A percentile compares a stretch with the other conserved stretches of the same genome.
Evolutionary conservation across 2,329 filamentous ascomycete species (phyloP).

Genomic region (Penicillium hesseltinei): DNA sequence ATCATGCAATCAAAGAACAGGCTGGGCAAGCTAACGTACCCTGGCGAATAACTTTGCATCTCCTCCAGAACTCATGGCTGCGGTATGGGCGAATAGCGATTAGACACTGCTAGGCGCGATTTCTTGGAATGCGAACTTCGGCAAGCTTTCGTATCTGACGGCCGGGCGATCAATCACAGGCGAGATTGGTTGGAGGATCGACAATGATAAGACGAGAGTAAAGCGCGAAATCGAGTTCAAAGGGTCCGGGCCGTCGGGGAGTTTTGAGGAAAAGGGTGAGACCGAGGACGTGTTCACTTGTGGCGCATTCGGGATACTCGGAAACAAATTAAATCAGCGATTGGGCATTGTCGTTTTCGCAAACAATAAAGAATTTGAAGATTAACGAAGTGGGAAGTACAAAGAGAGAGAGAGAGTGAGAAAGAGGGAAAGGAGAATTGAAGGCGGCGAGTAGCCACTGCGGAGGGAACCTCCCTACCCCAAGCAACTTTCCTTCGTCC

Average conservation of each 20-base stretch:
- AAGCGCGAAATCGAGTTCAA: constrained; percentile 3
- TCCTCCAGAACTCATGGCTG: constrained; percentile 68
- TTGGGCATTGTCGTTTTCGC: constrained; percentile 12
- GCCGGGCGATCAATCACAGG: constrained; percentile 23
- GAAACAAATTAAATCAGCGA: constrained; percentile 15
- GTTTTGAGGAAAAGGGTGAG: constrained; percentile 19
- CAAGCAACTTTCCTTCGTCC: constrained; percentile 8
- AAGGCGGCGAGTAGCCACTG: constrained; percentile 25
- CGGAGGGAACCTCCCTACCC: constrained; percentile 28
- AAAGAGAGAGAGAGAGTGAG: constrained; percentile 9
- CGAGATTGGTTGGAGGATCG: constrained; percentile 6
- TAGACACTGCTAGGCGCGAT: not conserved
- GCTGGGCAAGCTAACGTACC: constrained; percentile 59
- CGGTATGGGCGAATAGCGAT: constrained; percentile 19
- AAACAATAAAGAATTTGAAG: constrained; percentile 2
- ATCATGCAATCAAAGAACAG: constrained; percentile 22
- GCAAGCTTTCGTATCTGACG: constrained; percentile 5
- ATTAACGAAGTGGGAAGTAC: constrained; percentile 10
- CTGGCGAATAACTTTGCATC: constrained; percentile 99
- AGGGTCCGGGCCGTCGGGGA: not conserved
- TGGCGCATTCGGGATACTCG: constrained; percentile 14
- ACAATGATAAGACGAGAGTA: constrained; percentile 2
- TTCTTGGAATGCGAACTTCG: constrained; percentile 8
- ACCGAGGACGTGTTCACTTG: constrained; percentile 12
- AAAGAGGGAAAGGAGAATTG: constrained; percentile 22